Evolutionary conservation across 2,329 filamentous ascomycete species (phyloP), one percentile per base, ranked within the genome.

Genomic region (Hyphodiscus sp.): DNA sequence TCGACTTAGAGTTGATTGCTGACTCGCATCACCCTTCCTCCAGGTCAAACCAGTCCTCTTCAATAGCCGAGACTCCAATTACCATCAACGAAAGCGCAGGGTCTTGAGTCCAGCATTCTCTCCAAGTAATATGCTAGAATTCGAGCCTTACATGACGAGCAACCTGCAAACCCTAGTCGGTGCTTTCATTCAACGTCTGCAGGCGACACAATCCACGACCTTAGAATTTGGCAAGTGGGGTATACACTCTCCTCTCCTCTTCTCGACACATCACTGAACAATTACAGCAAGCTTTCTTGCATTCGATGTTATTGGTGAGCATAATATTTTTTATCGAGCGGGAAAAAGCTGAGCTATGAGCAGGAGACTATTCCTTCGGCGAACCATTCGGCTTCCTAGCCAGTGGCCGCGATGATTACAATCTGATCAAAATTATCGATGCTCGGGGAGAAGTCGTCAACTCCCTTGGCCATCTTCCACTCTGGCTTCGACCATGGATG

Each of bases 391-490:
- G 48, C 8, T 50, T 50, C 15, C 11, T 50, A 16, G 41, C 9
- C 13, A 38, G 20, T 1, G 48, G 48, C 7, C 13, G 30, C 10
- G 48, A 50, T 29, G n/a, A 29, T n/a, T 44, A 30, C 7, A 50
- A 50, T 19, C 41, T 50, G 3, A 50, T 50, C 41, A 18, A 43
- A 4, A 45, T 41, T 16, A 20, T 50, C n/a, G 48, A 50, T 10
- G 26, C 41, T 2, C 38, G 48, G 4, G n/a, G 20, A 9, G 48
- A 50, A 20, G 48, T 44, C 19, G 16, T 50, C 11, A 50, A 50
- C 26, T 38, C 41, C 2, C 41, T 50, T 2, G 41, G 48, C 41
- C 20, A 44, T n/a, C 20, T 50, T 7, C 48, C 48, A 18, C 20
- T 43, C 18, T 44, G 16, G 16, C 23, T 45, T 8, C 18, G 48